A percentile compares a stretch with the other conserved stretches of the same genome.
Evolutionary conservation across 805 yeast genomes (phyloP).

Genomic region (Saccharomycopsis guyanensis): DNA sequence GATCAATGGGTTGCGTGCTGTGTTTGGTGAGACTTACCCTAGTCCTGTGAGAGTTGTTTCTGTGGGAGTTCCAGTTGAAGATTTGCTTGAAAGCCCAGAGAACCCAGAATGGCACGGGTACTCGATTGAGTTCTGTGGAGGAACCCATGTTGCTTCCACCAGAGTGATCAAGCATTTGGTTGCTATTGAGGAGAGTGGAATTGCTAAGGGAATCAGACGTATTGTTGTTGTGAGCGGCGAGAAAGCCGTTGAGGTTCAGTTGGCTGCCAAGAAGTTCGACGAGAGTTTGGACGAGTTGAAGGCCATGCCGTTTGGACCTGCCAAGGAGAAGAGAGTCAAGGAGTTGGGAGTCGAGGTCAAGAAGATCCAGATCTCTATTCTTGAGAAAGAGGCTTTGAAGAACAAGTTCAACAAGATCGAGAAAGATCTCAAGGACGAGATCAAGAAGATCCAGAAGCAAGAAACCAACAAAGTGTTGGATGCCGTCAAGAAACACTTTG

Average conservation of each 20-base stretch:
- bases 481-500: slow-evolving; percentile 62
- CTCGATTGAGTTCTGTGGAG: slow-evolving; percentile 97
- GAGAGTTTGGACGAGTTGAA: slow-evolving; percentile 51
- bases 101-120: slow-evolving; percentile 67
- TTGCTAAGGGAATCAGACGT: slow-evolving; percentile 98
- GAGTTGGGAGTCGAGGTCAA: slow-evolving; percentile 79
- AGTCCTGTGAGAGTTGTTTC: slow-evolving; percentile 98
- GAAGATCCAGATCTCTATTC: slow-evolving; percentile 71
- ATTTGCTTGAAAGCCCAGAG: slow-evolving; percentile 61
- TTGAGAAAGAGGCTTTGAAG: slow-evolving; percentile 69
- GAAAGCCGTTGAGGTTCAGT: slow-evolving; percentile 86
- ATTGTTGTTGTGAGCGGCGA: slow-evolving; percentile 94
- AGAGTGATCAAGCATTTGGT: slow-evolving; percentile 90
- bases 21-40: slow-evolving; percentile 97
- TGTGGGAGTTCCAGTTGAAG: slow-evolving; percentile 85
- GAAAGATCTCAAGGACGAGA: slow-evolving; percentile 80
- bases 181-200: slow-evolving; percentile 90
- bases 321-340: slow-evolving; percentile 76
- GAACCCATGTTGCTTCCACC: slow-evolving; percentile 91
- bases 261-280: slow-evolving; percentile 67
- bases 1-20: slow-evolving; percentile 89
- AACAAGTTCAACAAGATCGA: slow-evolving; percentile 71
- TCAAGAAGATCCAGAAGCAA: slow-evolving; percentile 80
- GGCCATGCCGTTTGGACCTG: slow-evolving; percentile 60
- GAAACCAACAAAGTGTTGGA: slow-evolving; percentile 79